A percentile compares a stretch with the other conserved stretches of the same genome.
phyloP scores from a whole-genome alignment of 495 filamentous ascomycete species.

The Physcia stellaris region DNA sequence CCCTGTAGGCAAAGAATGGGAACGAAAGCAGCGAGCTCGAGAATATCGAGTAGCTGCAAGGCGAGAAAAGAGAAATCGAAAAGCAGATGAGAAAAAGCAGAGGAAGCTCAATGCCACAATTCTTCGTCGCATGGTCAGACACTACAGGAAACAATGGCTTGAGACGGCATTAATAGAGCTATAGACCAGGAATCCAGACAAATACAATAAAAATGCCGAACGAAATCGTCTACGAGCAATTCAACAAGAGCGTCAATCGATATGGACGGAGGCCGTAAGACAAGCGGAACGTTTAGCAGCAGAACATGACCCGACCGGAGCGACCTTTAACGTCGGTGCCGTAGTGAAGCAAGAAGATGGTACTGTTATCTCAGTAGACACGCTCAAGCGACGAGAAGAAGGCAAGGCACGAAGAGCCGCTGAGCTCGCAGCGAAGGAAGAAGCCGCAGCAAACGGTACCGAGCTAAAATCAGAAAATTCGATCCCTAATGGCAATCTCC shows the following conservation, averaged over 20 bases:
- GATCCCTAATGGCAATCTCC: neutral
- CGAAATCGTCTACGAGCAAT: conserved; percentile 21
- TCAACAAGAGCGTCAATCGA: conserved; percentile 18
- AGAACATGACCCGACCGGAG: conserved; percentile 20
- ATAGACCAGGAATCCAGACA: conserved; percentile 23
- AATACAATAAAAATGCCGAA: conserved; percentile 25
- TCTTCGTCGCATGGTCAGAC: conserved; percentile 18
- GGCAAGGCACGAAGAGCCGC: conserved; percentile 8
- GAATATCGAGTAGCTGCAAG: conserved; percentile 22
- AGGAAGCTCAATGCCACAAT: conserved; percentile 24
- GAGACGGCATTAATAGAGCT: neutral
- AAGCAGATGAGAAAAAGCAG: conserved; percentile 25
- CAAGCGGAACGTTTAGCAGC: conserved; percentile 21
- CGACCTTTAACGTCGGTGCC: conserved; percentile 23
- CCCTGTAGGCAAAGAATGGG: conserved; percentile 16
- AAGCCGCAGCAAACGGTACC: too few relatives aligned
- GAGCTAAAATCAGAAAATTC: neutral
- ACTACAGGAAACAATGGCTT: neutral
- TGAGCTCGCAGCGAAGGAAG: conserved; percentile 6
- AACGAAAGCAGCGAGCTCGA: conserved; percentile 20
- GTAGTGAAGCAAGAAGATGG: conserved; percentile 20
- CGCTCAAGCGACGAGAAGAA: conserved; percentile 9
- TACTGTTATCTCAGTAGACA: conserved; percentile 16
- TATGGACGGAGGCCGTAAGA: conserved; percentile 17
- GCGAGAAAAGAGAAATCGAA: conserved; percentile 24